Evolutionary conservation across 2,329 filamentous ascomycete species (phyloP).

Genomic region (Fusarium hostae): DNA sequence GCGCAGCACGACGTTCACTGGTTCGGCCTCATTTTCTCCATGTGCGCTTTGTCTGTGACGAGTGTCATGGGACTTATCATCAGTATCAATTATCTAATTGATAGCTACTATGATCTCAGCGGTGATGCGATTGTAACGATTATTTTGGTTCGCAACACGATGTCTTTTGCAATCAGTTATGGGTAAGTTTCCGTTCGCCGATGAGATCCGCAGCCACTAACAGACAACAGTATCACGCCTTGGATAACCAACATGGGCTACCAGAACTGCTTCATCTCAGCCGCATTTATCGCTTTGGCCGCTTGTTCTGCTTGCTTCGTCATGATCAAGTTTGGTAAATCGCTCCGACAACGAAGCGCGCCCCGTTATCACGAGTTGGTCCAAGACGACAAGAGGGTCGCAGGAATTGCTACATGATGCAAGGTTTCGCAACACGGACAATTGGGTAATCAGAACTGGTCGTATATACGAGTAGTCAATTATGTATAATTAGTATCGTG

Average conservation of each 20-base stretch:
- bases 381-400: conserved; percentile 1
- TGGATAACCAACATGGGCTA: conserved; percentile 56
- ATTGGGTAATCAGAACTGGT: neutral
- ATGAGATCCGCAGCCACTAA: neutral
- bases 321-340: conserved; percentile 60
- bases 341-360: conserved; percentile 34
- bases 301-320: conserved; percentile 55
- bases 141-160: conserved; percentile 54
- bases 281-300: conserved; percentile 53
- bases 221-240: conserved; percentile 55
- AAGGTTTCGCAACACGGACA: neutral
- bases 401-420: neutral
- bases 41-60: conserved; percentile 50
- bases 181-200: conserved; percentile 20
- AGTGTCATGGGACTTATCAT: conserved; percentile 52
- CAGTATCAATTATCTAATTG: conserved; percentile 54
- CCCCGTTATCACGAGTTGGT: conserved; percentile 30
- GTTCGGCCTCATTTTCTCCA: conserved; percentile 56
- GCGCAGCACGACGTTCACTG: conserved; percentile 54
- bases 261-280: conserved; percentile 56
- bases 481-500: conserved; percentile 9
- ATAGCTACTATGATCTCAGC: conserved; percentile 54
- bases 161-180: conserved; percentile 51
- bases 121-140: conserved; percentile 54
- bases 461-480: neutral